phyloP scores from a whole-genome alignment of 208 protist species.

The Herpetomonas tarakana region DNA sequence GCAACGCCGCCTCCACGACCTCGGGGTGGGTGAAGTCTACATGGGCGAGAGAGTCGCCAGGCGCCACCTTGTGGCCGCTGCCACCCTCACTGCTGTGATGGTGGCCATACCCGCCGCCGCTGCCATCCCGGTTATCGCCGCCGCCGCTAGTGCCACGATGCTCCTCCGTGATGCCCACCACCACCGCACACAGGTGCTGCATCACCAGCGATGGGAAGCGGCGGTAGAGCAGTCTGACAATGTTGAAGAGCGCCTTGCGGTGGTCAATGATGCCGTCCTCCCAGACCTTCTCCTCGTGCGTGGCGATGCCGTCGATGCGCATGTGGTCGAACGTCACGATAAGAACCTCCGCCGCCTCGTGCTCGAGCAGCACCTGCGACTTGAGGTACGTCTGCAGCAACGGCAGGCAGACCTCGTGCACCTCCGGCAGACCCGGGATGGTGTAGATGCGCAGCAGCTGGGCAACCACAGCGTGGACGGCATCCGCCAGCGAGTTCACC shows the following conservation, averaged over 20 bases:
- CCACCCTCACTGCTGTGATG: not conserved
- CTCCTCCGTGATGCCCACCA: constrained; percentile 13
- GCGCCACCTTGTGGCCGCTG: not conserved
- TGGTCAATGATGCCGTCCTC: constrained; percentile 59
- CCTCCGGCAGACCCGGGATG: constrained; percentile 20
- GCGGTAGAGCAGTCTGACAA: constrained; percentile 60
- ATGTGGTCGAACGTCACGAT: constrained; percentile 45
- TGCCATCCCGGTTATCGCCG: not conserved
- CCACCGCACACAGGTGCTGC: constrained; percentile 33
- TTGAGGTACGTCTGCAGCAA: constrained; percentile 68
- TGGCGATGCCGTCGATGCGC: constrained; percentile 27
- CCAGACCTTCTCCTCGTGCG: constrained; percentile 42
- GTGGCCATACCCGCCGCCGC: not conserved
- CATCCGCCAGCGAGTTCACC: constrained; percentile 21
- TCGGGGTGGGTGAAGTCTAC: constrained; percentile 32
- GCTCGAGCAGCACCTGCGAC: constrained; percentile 34
- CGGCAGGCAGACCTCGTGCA: constrained; percentile 32
- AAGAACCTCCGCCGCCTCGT: constrained; percentile 53
- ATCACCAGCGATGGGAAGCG: constrained; percentile 41
- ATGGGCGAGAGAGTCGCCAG: constrained; percentile 9
- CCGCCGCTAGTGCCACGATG: constrained; percentile 11
- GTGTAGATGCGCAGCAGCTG: constrained; percentile 29
- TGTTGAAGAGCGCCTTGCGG: constrained; percentile 60
- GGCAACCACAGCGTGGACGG: constrained; percentile 44
- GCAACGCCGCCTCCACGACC: constrained; percentile 59